A percentile compares a stretch with the other conserved stretches of the same genome.
These are phyloP conservation scores for Lumnitzera littorea DNA, from an alignment of 345 rosid species.

Conservation along the genomic window DNA sequence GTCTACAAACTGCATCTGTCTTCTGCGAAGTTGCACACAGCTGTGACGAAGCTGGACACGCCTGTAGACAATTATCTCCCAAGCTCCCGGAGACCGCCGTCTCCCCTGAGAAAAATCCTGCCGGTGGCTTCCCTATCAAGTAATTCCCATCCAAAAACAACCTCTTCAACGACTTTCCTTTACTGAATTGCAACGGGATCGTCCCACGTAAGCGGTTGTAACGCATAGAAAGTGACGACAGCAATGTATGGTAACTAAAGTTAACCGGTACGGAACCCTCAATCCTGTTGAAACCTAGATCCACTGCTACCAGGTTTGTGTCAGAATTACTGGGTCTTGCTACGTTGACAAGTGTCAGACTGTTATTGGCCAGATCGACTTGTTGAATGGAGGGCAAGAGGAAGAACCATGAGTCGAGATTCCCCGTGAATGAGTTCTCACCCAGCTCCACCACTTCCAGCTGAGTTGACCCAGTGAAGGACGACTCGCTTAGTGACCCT, in stretches of 20 bases:
- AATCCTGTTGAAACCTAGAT: constrained; percentile 69
- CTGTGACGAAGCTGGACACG: constrained; percentile 68
- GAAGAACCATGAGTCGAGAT: constrained; percentile 68
- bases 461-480: constrained; percentile 53
- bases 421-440: constrained; percentile 68
- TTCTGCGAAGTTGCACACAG: constrained; percentile 81
- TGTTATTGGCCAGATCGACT: constrained; percentile 68
- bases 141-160: constrained; percentile 76
- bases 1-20: constrained; percentile 55
- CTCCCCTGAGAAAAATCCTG: constrained; percentile 29
- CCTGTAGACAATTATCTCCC: constrained; percentile 78
- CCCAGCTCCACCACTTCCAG: constrained; percentile 75
- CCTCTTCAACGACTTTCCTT: constrained; percentile 44
- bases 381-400: constrained; percentile 66
- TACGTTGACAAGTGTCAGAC: constrained; percentile 45
- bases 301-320: constrained; percentile 65
- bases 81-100: constrained; percentile 57
- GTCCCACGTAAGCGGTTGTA: constrained; percentile 62
- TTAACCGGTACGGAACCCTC: constrained; percentile 40
- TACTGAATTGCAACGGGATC: constrained; percentile 58
- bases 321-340: constrained; percentile 23
- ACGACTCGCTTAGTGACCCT: constrained; percentile 37
- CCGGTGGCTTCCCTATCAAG: constrained; percentile 74
- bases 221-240: constrained; percentile 65
- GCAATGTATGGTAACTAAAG: constrained; percentile 46